Evolutionary conservation across 2,329 filamentous ascomycete species (phyloP).

Genomic region (Paecilomyces variotii): DNA sequence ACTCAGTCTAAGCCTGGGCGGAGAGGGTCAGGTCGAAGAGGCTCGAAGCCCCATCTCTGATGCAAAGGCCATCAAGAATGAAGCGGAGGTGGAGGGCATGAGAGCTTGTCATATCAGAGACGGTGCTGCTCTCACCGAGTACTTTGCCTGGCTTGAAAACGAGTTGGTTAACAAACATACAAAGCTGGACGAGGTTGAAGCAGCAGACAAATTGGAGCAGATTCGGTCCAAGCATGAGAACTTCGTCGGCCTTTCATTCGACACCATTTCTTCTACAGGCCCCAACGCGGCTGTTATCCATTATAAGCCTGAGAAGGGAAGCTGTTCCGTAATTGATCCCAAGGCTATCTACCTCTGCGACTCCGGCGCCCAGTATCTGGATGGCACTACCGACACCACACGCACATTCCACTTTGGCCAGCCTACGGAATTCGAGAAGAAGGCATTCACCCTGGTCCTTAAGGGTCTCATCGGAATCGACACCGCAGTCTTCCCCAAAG

Average conservation of each 20-base stretch:
- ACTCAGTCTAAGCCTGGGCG: conserved; percentile 74
- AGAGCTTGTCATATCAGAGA: conserved; percentile 87
- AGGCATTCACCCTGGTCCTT: conserved; percentile 86
- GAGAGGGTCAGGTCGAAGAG: conserved; percentile 77
- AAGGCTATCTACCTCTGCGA: conserved; percentile 88
- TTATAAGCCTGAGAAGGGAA: conserved; percentile 79
- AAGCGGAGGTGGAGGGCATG: conserved; percentile 85
- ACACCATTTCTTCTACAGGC: conserved; percentile 92
- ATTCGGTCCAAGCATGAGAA: conserved; percentile 53
- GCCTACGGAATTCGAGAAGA: conserved; percentile 74
- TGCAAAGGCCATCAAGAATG: conserved; percentile 91
- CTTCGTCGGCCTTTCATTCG: conserved; percentile 86
- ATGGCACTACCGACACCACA: conserved; percentile 94
- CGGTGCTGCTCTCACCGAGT: conserved; percentile 81
- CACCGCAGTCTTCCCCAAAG: conserved; percentile 81
- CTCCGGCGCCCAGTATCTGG: conserved; percentile 90
- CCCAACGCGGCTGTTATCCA: conserved; percentile 92
- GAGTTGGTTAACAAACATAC: conserved; percentile 67
- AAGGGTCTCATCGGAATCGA: conserved; percentile 92
- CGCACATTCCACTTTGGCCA: conserved; percentile 85
- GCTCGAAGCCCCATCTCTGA: conserved; percentile 79
- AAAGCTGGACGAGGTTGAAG: conserved; percentile 76
- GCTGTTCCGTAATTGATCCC: conserved; percentile 76
- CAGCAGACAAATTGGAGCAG: conserved; percentile 79
- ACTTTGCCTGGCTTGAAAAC: conserved; percentile 94